A percentile compares a stretch with the other conserved stretches of the same genome.
These are phyloP conservation scores for Platanus orientalis DNA, from an alignment of 164 flowering plant species.

Conservation along the genomic window DNA sequence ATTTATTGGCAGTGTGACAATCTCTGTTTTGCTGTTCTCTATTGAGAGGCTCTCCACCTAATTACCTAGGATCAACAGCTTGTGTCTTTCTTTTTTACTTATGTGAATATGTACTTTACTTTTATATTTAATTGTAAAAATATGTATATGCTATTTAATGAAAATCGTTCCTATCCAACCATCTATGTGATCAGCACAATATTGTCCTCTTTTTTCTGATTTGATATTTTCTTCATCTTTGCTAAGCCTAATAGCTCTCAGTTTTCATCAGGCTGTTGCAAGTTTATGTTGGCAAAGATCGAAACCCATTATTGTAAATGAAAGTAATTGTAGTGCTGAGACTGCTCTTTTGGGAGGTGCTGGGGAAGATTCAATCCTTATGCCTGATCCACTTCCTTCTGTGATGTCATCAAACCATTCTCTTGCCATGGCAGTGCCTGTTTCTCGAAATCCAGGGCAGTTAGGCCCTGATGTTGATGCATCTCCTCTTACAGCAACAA, in stretches of 20 bases:
- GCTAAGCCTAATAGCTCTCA: constrained; percentile 18
- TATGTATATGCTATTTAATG: background rate
- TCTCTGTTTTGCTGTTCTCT: too few relatives aligned
- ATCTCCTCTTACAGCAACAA: constrained; percentile 35
- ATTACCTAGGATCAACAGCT: too few relatives aligned
- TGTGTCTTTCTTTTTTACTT: too few relatives aligned
- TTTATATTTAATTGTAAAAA: background rate
- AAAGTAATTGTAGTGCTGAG: constrained; percentile 70
- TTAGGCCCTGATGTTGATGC: constrained; percentile 38
- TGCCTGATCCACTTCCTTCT: constrained; percentile 99
- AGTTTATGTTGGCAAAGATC: constrained; percentile 98
- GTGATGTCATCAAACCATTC: constrained; percentile 51
- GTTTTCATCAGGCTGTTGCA: constrained; percentile 72
- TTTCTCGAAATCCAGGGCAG: constrained; percentile 47
- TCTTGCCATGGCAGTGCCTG: constrained; percentile 29
- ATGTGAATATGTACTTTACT: too few relatives aligned
- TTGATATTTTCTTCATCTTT: background rate
- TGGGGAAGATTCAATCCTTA: constrained; percentile 83
- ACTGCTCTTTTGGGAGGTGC: constrained; percentile 84
- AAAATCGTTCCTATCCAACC: background rate
- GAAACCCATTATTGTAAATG: constrained; percentile 72
- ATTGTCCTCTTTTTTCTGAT: background rate
- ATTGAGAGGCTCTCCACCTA: too few relatives aligned
- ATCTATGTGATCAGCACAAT: background rate
- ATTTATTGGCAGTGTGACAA: too few relatives aligned